A percentile compares a stretch with the other conserved stretches of the same genome.
Conservation (phyloP, 257 asterid species). For the Cruciata laevipes region DNA sequence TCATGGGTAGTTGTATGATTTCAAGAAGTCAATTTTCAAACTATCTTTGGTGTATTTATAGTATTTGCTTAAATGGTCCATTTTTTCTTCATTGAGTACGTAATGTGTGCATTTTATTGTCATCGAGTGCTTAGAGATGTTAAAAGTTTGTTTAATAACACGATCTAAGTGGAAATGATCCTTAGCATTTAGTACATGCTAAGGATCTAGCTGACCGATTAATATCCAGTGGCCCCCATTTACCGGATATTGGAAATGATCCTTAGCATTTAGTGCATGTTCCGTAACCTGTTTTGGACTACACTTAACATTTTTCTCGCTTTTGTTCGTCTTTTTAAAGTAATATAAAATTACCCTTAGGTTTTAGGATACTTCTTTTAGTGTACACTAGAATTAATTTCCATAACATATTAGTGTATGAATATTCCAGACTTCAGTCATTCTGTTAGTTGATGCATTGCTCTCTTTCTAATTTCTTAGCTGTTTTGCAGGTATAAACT, state of each 20-base stretch:
- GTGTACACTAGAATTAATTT: too few species aligned
- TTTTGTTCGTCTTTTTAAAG: not conserved
- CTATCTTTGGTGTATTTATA: not conserved
- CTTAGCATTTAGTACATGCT: too few species aligned
- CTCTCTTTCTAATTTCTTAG: conserved; percentile 2
- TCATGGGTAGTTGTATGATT: not conserved
- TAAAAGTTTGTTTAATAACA: not conserved
- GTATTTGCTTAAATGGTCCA: not conserved
- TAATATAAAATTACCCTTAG: too few species aligned
- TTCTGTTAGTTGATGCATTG: not conserved
- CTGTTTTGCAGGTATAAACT: conserved; percentile 13
- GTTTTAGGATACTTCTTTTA: too few species aligned
- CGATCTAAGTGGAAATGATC: not conserved
- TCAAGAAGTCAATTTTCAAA: not conserved
- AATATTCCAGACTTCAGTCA: not conserved
- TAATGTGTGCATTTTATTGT: not conserved
- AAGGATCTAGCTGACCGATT: not conserved
- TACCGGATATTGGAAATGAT: too few species aligned
- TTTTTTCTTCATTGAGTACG: not conserved
- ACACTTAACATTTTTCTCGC: not conserved
- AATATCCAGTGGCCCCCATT: not conserved
- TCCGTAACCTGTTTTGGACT: not conserved
- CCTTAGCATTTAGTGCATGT: not conserved
- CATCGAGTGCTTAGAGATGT: not conserved
- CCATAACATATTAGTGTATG: not conserved